phyloP scores from a whole-genome alignment of 2,329 filamentous ascomycete genomes.

The Aspergillus sergii region DNA sequence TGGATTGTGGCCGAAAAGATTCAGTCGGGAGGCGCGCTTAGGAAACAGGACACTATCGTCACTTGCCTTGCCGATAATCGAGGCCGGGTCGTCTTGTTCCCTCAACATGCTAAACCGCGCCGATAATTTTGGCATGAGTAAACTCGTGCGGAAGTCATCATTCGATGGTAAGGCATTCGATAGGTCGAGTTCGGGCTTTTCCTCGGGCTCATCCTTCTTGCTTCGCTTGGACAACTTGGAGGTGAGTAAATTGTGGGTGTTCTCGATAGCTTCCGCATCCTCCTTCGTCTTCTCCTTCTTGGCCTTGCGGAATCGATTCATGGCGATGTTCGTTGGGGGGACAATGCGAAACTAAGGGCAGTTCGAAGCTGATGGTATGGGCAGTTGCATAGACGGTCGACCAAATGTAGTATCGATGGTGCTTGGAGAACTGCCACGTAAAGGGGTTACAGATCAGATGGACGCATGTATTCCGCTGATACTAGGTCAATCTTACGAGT shows the following conservation, averaged over 20 bases:
- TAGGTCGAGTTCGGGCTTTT: slow-evolving; percentile 68
- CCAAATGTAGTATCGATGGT: background rate
- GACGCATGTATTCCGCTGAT: background rate
- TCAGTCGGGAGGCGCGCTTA: slow-evolving; percentile 75
- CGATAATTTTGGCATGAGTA: slow-evolving; percentile 93
- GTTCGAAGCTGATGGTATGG: background rate
- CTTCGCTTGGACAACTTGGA: slow-evolving; percentile 52
- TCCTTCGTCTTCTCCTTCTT: slow-evolving; percentile 38
- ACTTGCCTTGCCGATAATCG: slow-evolving; percentile 88
- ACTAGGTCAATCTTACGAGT: slow-evolving; percentile 14
- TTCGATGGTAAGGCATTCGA: slow-evolving; percentile 72
- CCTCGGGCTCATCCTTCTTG: slow-evolving; percentile 52
- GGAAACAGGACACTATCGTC: slow-evolving; percentile 90
- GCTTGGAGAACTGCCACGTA: background rate
- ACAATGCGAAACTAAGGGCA: background rate
- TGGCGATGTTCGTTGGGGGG: slow-evolving; percentile 20
- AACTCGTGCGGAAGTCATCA: slow-evolving; percentile 92
- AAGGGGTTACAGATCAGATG: background rate
- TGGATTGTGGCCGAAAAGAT: slow-evolving; percentile 68
- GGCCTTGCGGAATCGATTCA: slow-evolving; percentile 46
- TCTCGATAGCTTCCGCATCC: slow-evolving; percentile 33
- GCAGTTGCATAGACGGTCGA: background rate
- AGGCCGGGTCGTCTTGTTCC: slow-evolving; percentile 89
- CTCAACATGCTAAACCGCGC: slow-evolving; percentile 95
- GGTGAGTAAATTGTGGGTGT: slow-evolving; percentile 41